Base-by-base conservation (phyloP, 2,329 filamentous ascomycete species). In the Fusarium albosuccineum region DNA sequence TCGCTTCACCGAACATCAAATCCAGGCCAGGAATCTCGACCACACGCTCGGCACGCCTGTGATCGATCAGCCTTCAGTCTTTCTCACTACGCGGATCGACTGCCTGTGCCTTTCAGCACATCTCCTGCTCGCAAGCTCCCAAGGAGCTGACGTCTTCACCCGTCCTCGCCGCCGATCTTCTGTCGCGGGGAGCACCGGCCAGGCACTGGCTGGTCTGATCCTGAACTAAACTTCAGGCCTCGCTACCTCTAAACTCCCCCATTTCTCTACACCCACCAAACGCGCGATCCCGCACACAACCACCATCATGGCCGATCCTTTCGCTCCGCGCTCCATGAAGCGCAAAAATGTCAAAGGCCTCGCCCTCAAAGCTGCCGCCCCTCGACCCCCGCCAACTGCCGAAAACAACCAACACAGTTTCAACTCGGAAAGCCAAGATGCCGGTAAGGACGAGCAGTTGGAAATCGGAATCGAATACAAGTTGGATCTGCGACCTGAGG, bases 391-490 rank as follows among this genome's bases (percentile, higher is more conserved):
- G 56, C 88, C 90, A 55, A 90, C 92, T 30, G 91, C 92, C 45
- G 91, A 93, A 73, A 90, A 89, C 62, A 92, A 87, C 62, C 88
- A 89, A 74, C 81, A 79, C 55, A 85, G 89, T 57, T 84, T 86
- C 70, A 87, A 86, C 68, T 82, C 86, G 57, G 87, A 85, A 67
- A 91, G 92, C 75, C 83, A 86, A 64, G 82, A 80, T 57, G 82
- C 82, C 56, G 84, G 86, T 67, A 85, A 86, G 66, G 80, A 82
- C 59, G 86, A 85, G 53, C 87, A 90, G 66, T 85, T 99, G 46
- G 95, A 99, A 82, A 98, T 99, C 75, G 96, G 96, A 17, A 93
- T 98, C 66, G 96, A 99, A 81, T 98, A 98, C 84, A 94, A 95
- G 77, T 83, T 98, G 49, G 94, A 99, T 77, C 83, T 98, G 73